These are phyloP conservation scores for Mucor saturninus DNA, from an alignment of 371 early-diverging fungal genomes.

Conservation along the genomic window DNA sequence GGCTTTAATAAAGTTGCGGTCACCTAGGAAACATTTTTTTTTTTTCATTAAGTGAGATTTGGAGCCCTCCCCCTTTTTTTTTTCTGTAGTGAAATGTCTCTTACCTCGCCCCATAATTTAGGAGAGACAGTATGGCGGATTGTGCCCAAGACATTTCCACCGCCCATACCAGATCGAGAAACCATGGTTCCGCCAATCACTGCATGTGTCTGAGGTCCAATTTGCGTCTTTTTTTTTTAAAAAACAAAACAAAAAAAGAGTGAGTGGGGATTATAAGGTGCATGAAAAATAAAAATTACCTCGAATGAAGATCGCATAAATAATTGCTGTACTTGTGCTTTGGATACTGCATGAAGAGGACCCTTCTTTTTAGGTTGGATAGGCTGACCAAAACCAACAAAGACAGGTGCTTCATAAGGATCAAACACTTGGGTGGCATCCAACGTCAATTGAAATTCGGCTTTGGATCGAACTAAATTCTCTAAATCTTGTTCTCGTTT, in stretches of 20 bases:
- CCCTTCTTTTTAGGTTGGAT: slow-evolving; percentile 22
- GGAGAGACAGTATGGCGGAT: slow-evolving; percentile 78
- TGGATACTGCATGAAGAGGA: slow-evolving; percentile 41
- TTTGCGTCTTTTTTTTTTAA: slow-evolving; percentile 59
- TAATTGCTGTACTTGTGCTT: slow-evolving; percentile 71
- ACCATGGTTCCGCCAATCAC: slow-evolving; percentile 72
- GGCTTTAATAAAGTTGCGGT: slow-evolving; percentile 65
- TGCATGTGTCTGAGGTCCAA: slow-evolving; percentile 69
- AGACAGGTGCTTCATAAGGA: slow-evolving; percentile 58
- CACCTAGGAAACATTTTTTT: slow-evolving; percentile 35
- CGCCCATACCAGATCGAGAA: slow-evolving; percentile 77
- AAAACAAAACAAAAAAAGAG: background rate
- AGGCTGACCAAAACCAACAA: slow-evolving; percentile 47
- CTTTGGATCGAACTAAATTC: slow-evolving; percentile 71
- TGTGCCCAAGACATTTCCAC: slow-evolving; percentile 75
- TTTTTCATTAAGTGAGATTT: background rate
- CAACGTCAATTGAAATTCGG: slow-evolving; percentile 59
- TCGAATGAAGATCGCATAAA: slow-evolving; percentile 86
- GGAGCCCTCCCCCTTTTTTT: slow-evolving; percentile 14
- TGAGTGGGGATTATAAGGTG: too few species aligned
- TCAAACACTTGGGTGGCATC: slow-evolving; percentile 64
- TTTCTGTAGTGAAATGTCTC: background rate
- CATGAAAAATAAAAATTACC: slow-evolving; percentile 41
- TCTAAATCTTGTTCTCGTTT: slow-evolving; percentile 82
- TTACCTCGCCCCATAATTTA: slow-evolving; percentile 71